These are phyloP conservation scores for Microcyclospora tardicrescens DNA, from an alignment of 2,329 filamentous ascomycete genomes.

Conservation along the genomic window DNA sequence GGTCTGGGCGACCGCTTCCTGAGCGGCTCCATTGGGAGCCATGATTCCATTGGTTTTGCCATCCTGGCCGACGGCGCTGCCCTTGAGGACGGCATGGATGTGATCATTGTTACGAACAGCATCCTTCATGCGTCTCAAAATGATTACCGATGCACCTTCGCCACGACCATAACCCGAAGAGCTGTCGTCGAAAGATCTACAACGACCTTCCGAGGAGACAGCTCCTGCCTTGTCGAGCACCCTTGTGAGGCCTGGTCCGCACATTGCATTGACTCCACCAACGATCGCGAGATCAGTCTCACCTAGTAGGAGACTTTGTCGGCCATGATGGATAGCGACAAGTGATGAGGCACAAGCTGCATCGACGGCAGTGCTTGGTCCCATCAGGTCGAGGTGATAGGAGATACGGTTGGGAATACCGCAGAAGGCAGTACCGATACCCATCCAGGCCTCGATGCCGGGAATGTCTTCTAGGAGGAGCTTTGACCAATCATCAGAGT, in stretches of 20 bases:
- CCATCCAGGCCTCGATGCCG: neutral
- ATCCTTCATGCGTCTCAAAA: constrained; percentile 23
- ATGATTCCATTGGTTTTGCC: constrained; percentile 28
- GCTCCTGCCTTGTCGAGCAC: neutral
- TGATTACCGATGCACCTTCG: constrained; percentile 38
- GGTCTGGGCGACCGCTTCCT: constrained; percentile 2
- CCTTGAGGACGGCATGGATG: constrained; percentile 23
- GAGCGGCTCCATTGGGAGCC: constrained; percentile 24
- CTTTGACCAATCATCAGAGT: neutral
- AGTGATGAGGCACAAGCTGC: neutral
- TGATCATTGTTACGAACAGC: constrained; percentile 1
- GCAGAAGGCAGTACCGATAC: too few species aligned
- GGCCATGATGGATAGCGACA: neutral
- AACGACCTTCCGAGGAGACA: neutral
- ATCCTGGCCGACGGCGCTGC: constrained; percentile 24
- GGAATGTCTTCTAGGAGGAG: neutral
- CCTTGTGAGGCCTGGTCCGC: neutral
- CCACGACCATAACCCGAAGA: constrained; percentile 40
- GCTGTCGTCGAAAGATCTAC: constrained; percentile 16
- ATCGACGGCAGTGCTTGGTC: neutral
- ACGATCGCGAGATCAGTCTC: neutral
- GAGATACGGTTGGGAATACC: too few species aligned
- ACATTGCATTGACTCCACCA: neutral
- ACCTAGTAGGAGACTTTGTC: neutral
- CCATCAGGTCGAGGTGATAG: neutral